phyloP scores from a whole-genome alignment of 768 basidiomycete species.

The Rhodotorula babjevae region DNA sequence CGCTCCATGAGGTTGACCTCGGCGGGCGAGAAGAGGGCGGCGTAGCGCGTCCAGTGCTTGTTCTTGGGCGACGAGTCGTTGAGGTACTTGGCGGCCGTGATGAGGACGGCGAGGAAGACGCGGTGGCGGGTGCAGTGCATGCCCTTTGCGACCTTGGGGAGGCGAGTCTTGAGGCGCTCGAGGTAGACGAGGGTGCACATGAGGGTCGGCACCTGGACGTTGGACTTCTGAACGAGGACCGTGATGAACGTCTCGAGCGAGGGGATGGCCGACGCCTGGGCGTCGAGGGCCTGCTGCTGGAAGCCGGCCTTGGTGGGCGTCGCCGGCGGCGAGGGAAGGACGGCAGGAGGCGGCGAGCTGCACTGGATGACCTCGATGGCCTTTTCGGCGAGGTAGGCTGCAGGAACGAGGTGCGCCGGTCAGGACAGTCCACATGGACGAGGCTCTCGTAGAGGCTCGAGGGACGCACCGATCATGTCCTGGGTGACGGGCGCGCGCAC shows the following conservation, averaged over 20 bases:
- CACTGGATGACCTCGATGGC: slow-evolving; percentile 67
- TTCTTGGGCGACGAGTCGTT: slow-evolving; percentile 81
- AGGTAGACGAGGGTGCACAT: slow-evolving; percentile 88
- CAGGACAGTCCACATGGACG: too few species aligned
- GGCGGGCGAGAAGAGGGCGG: slow-evolving; percentile 60
- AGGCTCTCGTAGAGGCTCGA: too few species aligned
- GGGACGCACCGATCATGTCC: slow-evolving; percentile 67
- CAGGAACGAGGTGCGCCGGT: too few species aligned
- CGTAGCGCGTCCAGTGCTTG: slow-evolving; percentile 82
- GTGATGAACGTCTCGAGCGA: slow-evolving; percentile 79
- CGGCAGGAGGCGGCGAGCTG: slow-evolving; percentile 45
- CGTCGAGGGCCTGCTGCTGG: slow-evolving; percentile 25
- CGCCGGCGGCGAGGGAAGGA: slow-evolving; percentile 64
- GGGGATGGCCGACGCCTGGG: slow-evolving; percentile 51
- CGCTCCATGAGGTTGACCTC: slow-evolving; percentile 91
- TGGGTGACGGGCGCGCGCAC: slow-evolving; percentile 70
- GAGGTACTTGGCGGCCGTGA: slow-evolving; percentile 94
- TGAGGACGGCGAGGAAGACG: slow-evolving; percentile 90
- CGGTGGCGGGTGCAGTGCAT: slow-evolving; percentile 88
- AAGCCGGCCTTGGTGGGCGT: slow-evolving; percentile 57
- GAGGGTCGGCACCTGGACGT: slow-evolving; percentile 85
- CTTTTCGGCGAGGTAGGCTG: slow-evolving; percentile 70
- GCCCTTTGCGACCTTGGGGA: slow-evolving; percentile 81
- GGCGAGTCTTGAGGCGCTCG: slow-evolving; percentile 72
- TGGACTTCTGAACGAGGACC: slow-evolving; percentile 70